These are phyloP conservation scores for Salvia rosmarinus DNA, from an alignment of 257 asterid species.

Conservation along the genomic window DNA sequence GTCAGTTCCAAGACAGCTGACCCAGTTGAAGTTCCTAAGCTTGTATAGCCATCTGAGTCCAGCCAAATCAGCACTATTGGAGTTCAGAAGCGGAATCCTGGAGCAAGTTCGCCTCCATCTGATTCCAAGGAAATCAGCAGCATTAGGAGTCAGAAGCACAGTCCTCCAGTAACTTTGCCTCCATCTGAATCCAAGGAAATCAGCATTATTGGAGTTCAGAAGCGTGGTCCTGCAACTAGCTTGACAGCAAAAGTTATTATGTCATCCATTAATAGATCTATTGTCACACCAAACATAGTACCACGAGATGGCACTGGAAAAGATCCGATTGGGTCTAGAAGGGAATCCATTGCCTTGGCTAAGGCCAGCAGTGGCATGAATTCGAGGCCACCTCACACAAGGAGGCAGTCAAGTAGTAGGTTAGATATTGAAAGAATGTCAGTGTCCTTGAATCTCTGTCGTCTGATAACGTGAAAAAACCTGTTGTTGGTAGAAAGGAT, in stretches of 20 bases:
- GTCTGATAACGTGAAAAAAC: slow-evolving; percentile 36
- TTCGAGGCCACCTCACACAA: slow-evolving; percentile 52
- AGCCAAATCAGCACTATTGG: slow-evolving; percentile 53
- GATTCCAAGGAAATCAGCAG: slow-evolving; percentile 51
- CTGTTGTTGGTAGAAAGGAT: slow-evolving; percentile 50
- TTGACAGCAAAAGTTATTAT: slow-evolving; percentile 50
- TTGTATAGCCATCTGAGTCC: slow-evolving; percentile 49
- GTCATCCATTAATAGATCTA: slow-evolving; percentile 55
- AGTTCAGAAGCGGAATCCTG: slow-evolving; percentile 58
- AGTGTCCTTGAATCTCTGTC: slow-evolving; percentile 52
- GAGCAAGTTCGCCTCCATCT: slow-evolving; percentile 38
- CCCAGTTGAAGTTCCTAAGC: slow-evolving; percentile 52
- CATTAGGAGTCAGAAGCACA: slow-evolving; percentile 57
- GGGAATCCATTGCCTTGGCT: slow-evolving; percentile 56
- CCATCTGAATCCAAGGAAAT: slow-evolving; percentile 62
- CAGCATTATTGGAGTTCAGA: slow-evolving; percentile 53
- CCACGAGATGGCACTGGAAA: slow-evolving; percentile 73
- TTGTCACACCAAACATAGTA: slow-evolving; percentile 61
- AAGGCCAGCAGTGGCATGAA: slow-evolving; percentile 50
- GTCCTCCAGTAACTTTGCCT: slow-evolving; percentile 43
- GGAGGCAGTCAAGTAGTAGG: slow-evolving; percentile 59
- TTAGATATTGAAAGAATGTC: slow-evolving; percentile 66
- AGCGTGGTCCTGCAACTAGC: slow-evolving; percentile 54
- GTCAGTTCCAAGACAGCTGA: slow-evolving; percentile 50
- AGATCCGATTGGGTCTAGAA: slow-evolving; percentile 56